phyloP scores from a whole-genome alignment of 139 green algal genomes.

The Auxenochlorella pyrenoidosa region DNA sequence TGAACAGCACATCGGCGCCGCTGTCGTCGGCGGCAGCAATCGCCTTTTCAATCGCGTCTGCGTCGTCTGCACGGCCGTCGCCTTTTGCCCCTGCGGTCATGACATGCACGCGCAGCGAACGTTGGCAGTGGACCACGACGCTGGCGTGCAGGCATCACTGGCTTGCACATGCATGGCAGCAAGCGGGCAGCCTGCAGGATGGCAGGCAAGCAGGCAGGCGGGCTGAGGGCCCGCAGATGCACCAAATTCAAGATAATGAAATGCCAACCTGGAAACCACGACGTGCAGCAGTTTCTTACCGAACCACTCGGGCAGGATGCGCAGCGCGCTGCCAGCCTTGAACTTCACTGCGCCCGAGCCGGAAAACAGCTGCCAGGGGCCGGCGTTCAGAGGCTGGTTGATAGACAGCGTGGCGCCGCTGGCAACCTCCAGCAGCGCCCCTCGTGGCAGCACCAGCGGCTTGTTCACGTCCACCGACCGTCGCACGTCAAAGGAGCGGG shows the following conservation, averaged over 20 bases:
- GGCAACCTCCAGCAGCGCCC: not conserved
- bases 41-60: not conserved
- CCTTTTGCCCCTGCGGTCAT: not conserved
- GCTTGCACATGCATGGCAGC: too few species aligned
- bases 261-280: too few species aligned
- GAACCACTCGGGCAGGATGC: conserved; percentile 2
- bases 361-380: not conserved
- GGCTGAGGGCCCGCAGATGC: not conserved
- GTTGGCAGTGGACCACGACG: too few species aligned
- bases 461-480: not conserved
- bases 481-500: not conserved
- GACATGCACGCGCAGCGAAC: too few species aligned
- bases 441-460: not conserved
- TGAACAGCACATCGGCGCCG: not conserved
- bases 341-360: not conserved
- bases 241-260: too few species aligned
- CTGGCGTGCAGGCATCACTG: too few species aligned
- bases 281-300: not conserved
- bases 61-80: not conserved
- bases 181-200: not conserved
- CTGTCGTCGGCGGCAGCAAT: not conserved
- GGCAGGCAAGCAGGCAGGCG: not conserved
- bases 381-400: not conserved
- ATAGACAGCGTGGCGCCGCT: not conserved
- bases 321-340: not conserved